phyloP scores from a whole-genome alignment of 1,139 yeast species.

The Kluyveromyces sp. region DNA sequence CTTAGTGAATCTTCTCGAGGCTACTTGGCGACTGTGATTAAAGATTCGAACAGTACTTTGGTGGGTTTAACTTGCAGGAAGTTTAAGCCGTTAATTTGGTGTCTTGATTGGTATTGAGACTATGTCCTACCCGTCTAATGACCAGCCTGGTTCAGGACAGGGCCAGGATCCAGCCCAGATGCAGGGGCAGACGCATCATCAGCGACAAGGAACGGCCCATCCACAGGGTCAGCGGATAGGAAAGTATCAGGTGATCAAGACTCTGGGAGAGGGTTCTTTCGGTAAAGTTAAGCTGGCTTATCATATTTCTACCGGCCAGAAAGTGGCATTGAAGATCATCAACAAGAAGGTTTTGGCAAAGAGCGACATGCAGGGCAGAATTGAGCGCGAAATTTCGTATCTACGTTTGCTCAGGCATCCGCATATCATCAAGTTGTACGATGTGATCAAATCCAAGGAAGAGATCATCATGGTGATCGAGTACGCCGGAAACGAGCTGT shows the following conservation, averaged over 20 bases:
- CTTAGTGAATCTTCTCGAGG: no score
- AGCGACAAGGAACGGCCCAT: slow-evolving; percentile 23
- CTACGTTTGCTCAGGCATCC: slow-evolving; percentile 88
- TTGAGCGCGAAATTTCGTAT: slow-evolving; percentile 91
- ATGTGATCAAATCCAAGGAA: slow-evolving; percentile 91
- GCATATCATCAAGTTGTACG: slow-evolving; percentile 91
- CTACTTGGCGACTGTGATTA: no score
- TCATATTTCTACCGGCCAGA: slow-evolving; percentile 86
- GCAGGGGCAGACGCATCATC: slow-evolving; percentile 15
- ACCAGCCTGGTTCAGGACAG: slow-evolving; percentile 2
- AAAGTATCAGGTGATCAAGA: slow-evolving; percentile 87
- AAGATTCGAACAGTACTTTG: no score
- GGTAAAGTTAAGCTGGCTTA: slow-evolving; percentile 96
- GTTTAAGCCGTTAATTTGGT: neutral
- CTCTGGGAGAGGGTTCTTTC: slow-evolving; percentile 95
- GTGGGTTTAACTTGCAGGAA: no score
- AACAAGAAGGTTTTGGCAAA: slow-evolving; percentile 90
- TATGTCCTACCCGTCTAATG: slow-evolving; percentile 3
- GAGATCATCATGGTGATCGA: slow-evolving; percentile 98
- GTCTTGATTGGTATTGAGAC: neutral
- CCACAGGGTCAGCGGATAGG: slow-evolving; percentile 58
- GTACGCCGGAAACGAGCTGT: slow-evolving; percentile 91
- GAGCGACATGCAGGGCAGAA: slow-evolving; percentile 95
- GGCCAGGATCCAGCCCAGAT: neutral
- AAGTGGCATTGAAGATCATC: slow-evolving; percentile 91